Evolutionary conservation across 225 moss, liverwort and hornwort species (phyloP), one percentile per base, ranked within the genome.

Genomic region (Straminergon stramineum): DNA sequence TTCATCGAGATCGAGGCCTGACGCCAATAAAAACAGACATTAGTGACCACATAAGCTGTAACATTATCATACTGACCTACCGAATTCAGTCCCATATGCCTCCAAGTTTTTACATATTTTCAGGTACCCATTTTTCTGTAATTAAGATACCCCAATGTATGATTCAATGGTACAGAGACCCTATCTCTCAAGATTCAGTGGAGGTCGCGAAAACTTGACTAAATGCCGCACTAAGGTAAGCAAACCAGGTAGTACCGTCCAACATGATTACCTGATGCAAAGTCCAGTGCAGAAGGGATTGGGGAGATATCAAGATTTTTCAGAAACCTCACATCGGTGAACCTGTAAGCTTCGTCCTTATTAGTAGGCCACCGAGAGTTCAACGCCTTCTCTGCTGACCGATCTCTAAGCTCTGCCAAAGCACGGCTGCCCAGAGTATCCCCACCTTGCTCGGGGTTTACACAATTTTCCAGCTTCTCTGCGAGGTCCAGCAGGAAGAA

Each of bases 401-500:
- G 93, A 80, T 96, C 93, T 82, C 97, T 92, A 62, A 99, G 91
- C 75, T 94, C 93, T 19, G 92, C 90, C 81, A 99, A 91, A n/a
- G 95, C 92, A 23, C 89, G 93, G 84, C 84, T 79, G n/a, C 93
- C 93, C 65, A 89, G 26, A 68, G 87, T 91, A 51, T 91, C 92
- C 79, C 83, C 87, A 53, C 84, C 82, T 82, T 87, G 87, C 85
- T 89, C 93, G 15, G 85, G 81, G 28, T 62, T 48, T 23, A 94
- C 80, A 74, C 94, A 95, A 74, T 96, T 96, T 88, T 99, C 97
- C 84, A 99, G 93, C 88, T 97, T 97, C 82, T 96, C 96, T 73
- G 97, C 97, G 76, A 99, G 95, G 87, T 99, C 99, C 45, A 97
- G 96, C 32, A 99, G 92, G 92, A 97, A 99, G 78, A 97, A 95